These are phyloP conservation scores for Dillenia suffruticosa DNA, from an alignment of 164 flowering plant species.

Conservation along the genomic window DNA sequence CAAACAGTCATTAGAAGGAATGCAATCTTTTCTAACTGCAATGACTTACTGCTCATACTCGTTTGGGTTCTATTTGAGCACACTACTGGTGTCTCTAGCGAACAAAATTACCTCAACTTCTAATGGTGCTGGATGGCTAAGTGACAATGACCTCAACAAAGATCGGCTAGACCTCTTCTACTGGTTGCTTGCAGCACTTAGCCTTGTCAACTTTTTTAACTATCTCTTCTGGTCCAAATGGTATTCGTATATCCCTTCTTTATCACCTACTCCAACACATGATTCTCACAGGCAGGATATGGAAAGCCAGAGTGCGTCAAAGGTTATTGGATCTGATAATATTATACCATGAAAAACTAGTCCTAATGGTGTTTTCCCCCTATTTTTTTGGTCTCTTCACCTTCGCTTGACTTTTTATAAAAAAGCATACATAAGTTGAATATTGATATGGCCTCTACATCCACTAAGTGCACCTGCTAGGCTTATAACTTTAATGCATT, in stretches of 20 bases:
- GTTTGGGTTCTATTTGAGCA: conserved; percentile 68
- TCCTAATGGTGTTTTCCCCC: neutral
- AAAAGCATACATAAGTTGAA: neutral
- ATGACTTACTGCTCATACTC: conserved; percentile 69
- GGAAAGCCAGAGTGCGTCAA: conserved; percentile 22
- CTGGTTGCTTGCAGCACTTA: conserved; percentile 59
- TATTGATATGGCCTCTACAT: conserved; percentile 2
- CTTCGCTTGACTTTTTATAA: conserved; percentile 12
- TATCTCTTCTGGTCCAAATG: conserved; percentile 68
- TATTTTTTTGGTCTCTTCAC: neutral
- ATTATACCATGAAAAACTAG: conserved; percentile 17
- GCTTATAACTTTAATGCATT: conserved; percentile 7
- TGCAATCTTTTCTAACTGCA: conserved; percentile 70
- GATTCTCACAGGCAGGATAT: conserved; percentile 18
- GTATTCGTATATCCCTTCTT: conserved; percentile 39
- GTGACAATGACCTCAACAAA: conserved; percentile 59
- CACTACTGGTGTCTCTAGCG: conserved; percentile 54
- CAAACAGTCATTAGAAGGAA: conserved; percentile 50
- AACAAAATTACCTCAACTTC: conserved; percentile 44
- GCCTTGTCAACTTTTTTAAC: conserved; percentile 60
- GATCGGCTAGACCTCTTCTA: conserved; percentile 68
- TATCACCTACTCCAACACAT: conserved; percentile 18
- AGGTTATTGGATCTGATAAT: conserved; percentile 22
- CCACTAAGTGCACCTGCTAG: conserved; percentile 18
- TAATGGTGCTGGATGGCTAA: conserved; percentile 45